Conservation (phyloP, 2,329 filamentous ascomycete species). For the Xylaria sp. region DNA sequence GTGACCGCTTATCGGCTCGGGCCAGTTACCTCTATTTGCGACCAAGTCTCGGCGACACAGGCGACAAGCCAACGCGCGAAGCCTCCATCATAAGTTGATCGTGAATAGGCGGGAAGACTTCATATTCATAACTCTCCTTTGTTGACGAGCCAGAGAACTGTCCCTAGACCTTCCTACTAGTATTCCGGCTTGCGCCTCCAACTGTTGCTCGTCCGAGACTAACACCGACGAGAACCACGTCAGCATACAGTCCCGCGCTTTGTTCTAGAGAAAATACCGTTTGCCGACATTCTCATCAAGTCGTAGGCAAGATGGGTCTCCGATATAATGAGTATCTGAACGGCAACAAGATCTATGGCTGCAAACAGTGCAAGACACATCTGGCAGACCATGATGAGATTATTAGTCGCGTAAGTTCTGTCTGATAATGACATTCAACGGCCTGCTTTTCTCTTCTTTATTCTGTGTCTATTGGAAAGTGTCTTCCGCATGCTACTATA, state of each 20-base stretch:
- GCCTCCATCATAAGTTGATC: too few species aligned
- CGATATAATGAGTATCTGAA: conserved; percentile 88
- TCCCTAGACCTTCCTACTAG: background rate
- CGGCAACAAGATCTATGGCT: conserved; percentile 83
- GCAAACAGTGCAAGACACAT: conserved; percentile 92
- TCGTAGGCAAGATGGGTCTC: conserved; percentile 64
- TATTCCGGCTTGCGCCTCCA: background rate
- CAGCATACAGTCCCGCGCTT: background rate
- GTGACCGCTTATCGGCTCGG: too few species aligned
- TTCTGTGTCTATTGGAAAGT: too few species aligned
- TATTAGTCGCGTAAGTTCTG: conserved; percentile 69
- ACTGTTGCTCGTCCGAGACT: background rate
- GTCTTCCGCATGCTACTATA: background rate
- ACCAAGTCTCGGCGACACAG: too few species aligned
- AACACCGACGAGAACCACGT: background rate
- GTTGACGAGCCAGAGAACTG: background rate
- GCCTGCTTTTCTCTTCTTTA: too few species aligned
- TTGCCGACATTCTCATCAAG: background rate
- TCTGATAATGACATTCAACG: too few species aligned
- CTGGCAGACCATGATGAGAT: conserved; percentile 94
- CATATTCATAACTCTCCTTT: too few species aligned
- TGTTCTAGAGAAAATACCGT: too few species aligned
- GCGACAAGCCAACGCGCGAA: too few species aligned
- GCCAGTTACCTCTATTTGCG: too few species aligned
- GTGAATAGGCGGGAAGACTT: too few species aligned